A percentile compares a stretch with the other conserved stretches of the same genome.
These are phyloP conservation scores for Candolleomyces efflorescens DNA, from an alignment of 768 basidiomycete genomes.

Conservation along the genomic window DNA sequence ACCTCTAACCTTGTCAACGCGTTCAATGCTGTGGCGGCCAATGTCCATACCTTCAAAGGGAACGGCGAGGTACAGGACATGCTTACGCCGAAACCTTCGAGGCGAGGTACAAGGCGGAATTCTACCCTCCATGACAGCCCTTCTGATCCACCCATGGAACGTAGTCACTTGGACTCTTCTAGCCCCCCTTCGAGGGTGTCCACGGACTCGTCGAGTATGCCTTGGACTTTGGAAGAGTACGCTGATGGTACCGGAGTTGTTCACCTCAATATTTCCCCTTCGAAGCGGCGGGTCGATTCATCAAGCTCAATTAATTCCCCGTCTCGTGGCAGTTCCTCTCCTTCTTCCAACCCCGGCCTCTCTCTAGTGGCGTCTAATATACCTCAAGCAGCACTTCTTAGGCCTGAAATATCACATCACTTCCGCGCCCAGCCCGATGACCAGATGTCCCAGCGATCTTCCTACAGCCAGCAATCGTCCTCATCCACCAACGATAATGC, in stretches of 20 bases:
- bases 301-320: background rate
- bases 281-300: background rate
- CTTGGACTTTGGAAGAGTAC: slow-evolving; percentile 38
- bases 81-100: slow-evolving; percentile 10
- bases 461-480: background rate
- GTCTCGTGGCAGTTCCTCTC: background rate
- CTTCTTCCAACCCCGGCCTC: background rate
- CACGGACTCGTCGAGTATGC: background rate
- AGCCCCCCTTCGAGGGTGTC: background rate
- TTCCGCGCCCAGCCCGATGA: background rate
- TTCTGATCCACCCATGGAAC: slow-evolving; percentile 2
- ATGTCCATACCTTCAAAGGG: slow-evolving; percentile 19
- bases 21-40: slow-evolving; percentile 47
- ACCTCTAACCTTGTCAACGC: slow-evolving; percentile 43
- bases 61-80: slow-evolving; percentile 5
- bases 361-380: background rate
- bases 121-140: background rate
- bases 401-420: slow-evolving; percentile 1
- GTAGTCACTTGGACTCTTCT: background rate
- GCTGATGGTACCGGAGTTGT: slow-evolving; percentile 34
- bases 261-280: slow-evolving; percentile 24
- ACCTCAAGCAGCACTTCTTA: background rate
- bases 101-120: slow-evolving; percentile 2
- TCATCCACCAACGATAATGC: background rate
- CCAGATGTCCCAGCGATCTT: background rate